Conservation (phyloP, 768 basidiomycete genomes). For the Lactarius sanguifluus region DNA sequence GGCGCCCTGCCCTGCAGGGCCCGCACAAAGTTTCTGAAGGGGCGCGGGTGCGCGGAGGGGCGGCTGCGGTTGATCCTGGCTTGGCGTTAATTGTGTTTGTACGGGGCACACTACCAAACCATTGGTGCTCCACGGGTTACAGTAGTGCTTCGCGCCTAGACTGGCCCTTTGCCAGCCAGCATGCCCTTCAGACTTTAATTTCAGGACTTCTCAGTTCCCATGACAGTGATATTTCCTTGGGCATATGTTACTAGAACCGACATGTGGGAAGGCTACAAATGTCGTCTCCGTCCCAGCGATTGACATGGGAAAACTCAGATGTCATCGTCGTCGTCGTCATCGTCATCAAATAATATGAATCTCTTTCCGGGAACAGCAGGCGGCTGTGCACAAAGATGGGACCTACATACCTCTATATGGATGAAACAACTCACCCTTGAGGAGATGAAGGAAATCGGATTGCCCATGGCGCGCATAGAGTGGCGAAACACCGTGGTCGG, state of each 20-base stretch:
- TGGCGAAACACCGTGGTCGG: background rate
- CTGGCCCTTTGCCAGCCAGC: background rate
- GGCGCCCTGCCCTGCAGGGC: too few species aligned
- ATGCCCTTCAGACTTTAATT: background rate
- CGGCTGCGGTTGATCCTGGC: background rate
- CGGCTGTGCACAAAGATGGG: background rate
- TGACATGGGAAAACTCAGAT: constrained; percentile 18
- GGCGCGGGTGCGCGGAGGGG: too few species aligned
- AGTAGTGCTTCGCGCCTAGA: background rate
- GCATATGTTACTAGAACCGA: background rate
- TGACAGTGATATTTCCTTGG: background rate
- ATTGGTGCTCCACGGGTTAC: background rate
- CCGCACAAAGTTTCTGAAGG: background rate
- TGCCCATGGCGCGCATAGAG: background rate
- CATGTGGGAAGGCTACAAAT: background rate
- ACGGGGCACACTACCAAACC: background rate
- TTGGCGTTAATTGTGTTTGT: background rate
- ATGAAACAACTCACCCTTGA: constrained; percentile 12
- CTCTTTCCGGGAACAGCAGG: constrained; percentile 31
- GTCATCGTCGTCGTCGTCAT: constrained; percentile 34
- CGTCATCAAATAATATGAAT: constrained; percentile 35
- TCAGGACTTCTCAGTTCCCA: background rate
- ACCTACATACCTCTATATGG: constrained; percentile 7
- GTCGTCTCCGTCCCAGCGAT: background rate
- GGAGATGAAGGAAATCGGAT: background rate